Evolutionary conservation across 2,329 filamentous ascomycete species (phyloP).

Genomic region (Cucurbitaria berberidis): DNA sequence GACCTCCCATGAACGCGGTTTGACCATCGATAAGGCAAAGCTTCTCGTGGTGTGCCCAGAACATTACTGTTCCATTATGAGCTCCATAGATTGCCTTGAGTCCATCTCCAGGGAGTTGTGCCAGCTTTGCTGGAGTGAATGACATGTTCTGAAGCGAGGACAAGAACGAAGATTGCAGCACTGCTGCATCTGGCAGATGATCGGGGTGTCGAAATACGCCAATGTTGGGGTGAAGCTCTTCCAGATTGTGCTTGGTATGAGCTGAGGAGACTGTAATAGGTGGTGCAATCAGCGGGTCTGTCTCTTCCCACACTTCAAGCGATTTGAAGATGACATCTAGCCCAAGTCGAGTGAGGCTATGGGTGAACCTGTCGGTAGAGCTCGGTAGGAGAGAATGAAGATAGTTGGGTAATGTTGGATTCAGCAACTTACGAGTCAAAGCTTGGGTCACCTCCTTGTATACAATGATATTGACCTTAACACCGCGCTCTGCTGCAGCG

Average conservation of each 20-base stretch:
- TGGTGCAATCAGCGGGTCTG: conserved; percentile 53
- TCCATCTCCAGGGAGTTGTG: conserved; percentile 73
- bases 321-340: conserved; percentile 54
- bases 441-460: conserved; percentile 87
- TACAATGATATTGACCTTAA: conserved; percentile 83
- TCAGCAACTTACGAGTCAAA: conserved; percentile 70
- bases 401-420: conserved; percentile 51
- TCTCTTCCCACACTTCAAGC: conserved; percentile 53
- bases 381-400: conserved; percentile 53
- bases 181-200: conserved; percentile 76
- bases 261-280: conserved; percentile 63
- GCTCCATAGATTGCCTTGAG: conserved; percentile 82
- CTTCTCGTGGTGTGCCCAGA: conserved; percentile 95
- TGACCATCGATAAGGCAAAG: conserved; percentile 80
- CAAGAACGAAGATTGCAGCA: conserved; percentile 64
- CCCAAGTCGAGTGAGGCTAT: conserved; percentile 49
- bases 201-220: conserved; percentile 90
- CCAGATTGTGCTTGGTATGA: conserved; percentile 81
- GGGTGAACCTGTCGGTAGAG: conserved; percentile 51
- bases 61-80: conserved; percentile 79
- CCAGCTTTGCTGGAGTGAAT: conserved; percentile 60
- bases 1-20: conserved; percentile 86
- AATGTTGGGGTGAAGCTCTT: conserved; percentile 81
- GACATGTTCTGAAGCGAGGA: conserved; percentile 63
- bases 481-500: conserved; percentile 81